A percentile compares a stretch with the other conserved stretches of the same genome.
phyloP scores from a whole-genome alignment of 805 yeast genomes.

The Candida sithepensis region DNA sequence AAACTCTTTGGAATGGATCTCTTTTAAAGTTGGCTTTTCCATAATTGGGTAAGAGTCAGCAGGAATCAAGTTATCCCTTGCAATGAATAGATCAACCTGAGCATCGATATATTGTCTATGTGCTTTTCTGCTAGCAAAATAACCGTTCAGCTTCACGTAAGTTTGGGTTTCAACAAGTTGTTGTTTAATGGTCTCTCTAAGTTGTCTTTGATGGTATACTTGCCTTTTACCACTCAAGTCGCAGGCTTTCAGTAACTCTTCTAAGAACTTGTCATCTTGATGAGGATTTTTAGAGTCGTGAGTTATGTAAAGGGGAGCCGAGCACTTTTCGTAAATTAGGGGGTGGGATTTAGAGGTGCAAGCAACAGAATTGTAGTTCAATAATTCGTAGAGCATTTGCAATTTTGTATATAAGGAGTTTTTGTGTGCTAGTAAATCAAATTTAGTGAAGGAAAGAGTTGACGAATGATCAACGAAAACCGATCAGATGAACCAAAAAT shows the following conservation, averaged over 20 bases:
- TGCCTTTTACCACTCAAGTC: conserved; percentile 24
- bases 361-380: neutral
- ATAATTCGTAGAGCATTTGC: neutral
- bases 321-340: conserved; percentile 20
- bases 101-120: conserved; percentile 6
- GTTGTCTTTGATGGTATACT: conserved; percentile 10
- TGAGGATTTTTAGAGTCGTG: conserved; percentile 9
- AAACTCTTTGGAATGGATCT: conserved; percentile 10
- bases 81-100: conserved; percentile 14
- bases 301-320: conserved; percentile 15
- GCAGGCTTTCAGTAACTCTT: conserved; percentile 17
- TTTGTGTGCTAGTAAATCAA: too few relatives aligned
- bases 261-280: conserved; percentile 21
- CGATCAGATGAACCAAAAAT: too few relatives aligned
- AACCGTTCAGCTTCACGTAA: neutral
- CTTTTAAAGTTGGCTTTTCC: conserved; percentile 19
- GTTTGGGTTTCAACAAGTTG: conserved; percentile 6
- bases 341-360: conserved; percentile 20
- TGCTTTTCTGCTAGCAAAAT: neutral
- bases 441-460: too few relatives aligned
- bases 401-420: neutral
- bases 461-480: too few relatives aligned
- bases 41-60: conserved; percentile 19
- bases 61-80: conserved; percentile 11
- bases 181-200: neutral